These are phyloP conservation scores for Fraxinus velutina DNA, from an alignment of 305 asterid genomes.

Conservation along the genomic window DNA sequence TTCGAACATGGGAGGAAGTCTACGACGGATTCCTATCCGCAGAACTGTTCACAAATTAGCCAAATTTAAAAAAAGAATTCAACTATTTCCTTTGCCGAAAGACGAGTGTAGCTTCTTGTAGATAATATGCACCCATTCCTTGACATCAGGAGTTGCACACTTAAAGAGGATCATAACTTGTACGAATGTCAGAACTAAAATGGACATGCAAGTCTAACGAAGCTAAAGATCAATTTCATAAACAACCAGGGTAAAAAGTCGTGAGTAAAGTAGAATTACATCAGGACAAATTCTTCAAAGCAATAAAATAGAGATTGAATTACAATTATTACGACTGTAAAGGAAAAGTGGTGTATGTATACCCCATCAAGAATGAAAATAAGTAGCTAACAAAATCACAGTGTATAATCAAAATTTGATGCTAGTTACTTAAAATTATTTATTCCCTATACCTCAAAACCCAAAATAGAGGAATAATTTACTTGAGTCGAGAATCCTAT, in stretches of 20 bases:
- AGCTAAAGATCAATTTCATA: neutral
- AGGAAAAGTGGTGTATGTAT: neutral
- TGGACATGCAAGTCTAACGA: neutral
- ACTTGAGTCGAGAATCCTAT: neutral
- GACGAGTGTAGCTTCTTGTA: neutral
- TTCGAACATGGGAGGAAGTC: neutral
- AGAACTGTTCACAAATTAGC: neutral
- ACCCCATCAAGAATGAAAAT: neutral
- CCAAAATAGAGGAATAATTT: neutral
- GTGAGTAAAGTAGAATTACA: neutral
- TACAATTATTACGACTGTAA: neutral
- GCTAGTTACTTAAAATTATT: neutral
- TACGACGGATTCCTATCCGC: neutral
- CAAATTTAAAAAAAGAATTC: neutral
- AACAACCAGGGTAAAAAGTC: neutral
- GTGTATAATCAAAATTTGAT: neutral
- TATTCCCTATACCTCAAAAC: neutral
- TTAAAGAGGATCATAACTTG: neutral
- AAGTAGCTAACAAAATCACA: neutral
- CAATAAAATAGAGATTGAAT: neutral
- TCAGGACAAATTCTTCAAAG: neutral
- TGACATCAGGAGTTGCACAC: neutral
- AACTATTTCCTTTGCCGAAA: neutral
- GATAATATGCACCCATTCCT: neutral
- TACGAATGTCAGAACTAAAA: neutral